Evolutionary conservation across 2,329 filamentous ascomycete genomes (phyloP).

Genomic region (Didymella lethalis): DNA sequence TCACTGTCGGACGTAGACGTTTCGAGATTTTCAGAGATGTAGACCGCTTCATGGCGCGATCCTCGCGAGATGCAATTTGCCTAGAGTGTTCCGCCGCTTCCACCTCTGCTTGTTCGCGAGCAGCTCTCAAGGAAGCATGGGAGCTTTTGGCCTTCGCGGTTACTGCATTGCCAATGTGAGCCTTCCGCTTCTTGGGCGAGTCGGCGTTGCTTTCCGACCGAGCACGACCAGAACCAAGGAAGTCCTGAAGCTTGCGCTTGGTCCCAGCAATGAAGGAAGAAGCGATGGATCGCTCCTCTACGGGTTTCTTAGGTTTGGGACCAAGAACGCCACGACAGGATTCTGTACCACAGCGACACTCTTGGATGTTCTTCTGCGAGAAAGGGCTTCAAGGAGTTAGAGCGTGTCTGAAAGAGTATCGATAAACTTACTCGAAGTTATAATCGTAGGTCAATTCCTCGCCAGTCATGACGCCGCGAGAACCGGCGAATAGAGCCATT

Average conservation of each 20-base stretch:
- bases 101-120: slow-evolving; percentile 37
- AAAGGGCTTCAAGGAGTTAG: slow-evolving; percentile 40
- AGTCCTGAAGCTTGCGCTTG: slow-evolving; percentile 47
- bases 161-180: slow-evolving; percentile 26
- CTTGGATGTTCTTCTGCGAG: slow-evolving; percentile 68
- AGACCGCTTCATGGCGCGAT: slow-evolving; percentile 42
- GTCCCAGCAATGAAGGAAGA: slow-evolving; percentile 42
- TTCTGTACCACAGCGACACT: slow-evolving; percentile 68
- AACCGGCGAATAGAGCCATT: slow-evolving; percentile 95
- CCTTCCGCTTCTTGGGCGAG: slow-evolving; percentile 46
- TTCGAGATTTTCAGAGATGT: slow-evolving; percentile 23
- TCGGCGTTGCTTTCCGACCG: slow-evolving; percentile 35
- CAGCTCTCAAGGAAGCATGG: slow-evolving; percentile 29
- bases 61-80: slow-evolving; percentile 44
- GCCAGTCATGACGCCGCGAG: slow-evolving; percentile 88
- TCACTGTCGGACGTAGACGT: slow-evolving; percentile 22
- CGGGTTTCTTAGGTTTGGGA: slow-evolving; percentile 61
- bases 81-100: slow-evolving; percentile 40
- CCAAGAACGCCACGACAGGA: slow-evolving; percentile 70
- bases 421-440: slow-evolving; percentile 68
- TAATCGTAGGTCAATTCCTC: slow-evolving; percentile 97
- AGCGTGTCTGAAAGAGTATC: background rate
- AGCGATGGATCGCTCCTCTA: slow-evolving; percentile 44
- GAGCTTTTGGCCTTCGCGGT: slow-evolving; percentile 39
- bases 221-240: slow-evolving; percentile 33